These are phyloP conservation scores for Austroboletus festivus DNA, from an alignment of 768 basidiomycete genomes.

Conservation along the genomic window DNA sequence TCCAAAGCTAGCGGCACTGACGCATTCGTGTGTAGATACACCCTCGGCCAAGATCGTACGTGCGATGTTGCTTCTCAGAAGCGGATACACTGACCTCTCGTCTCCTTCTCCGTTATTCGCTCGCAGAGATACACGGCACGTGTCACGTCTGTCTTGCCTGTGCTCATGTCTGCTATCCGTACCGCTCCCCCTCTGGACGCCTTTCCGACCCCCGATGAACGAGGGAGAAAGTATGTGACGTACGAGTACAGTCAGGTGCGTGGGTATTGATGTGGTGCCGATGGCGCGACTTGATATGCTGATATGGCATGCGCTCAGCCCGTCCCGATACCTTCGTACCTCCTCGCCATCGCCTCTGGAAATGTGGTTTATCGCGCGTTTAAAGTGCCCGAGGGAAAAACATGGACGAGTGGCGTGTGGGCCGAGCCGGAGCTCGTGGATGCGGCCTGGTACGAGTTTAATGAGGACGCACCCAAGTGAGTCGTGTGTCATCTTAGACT, in stretches of 20 bases:
- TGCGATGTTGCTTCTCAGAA: constrained; percentile 1
- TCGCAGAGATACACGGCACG: constrained; percentile 70
- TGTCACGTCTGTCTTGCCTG: constrained; percentile 73
- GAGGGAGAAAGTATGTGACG: constrained; percentile 67
- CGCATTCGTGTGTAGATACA: constrained; percentile 48
- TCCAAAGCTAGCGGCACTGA: neutral
- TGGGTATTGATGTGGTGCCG: no score
- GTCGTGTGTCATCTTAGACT: neutral
- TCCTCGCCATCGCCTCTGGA: constrained; percentile 86
- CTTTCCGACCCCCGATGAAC: constrained; percentile 63
- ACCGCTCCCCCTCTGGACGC: constrained; percentile 67
- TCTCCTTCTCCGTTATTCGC: no score
- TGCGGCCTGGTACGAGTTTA: constrained; percentile 83
- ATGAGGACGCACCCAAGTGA: constrained; percentile 75
- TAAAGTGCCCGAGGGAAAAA: constrained; percentile 52
- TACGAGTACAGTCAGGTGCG: constrained; percentile 77
- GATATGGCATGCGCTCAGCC: constrained; percentile 37
- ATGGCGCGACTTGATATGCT: no score
- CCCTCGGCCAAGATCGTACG: constrained; percentile 82
- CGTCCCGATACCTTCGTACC: constrained; percentile 81
- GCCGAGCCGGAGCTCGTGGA: constrained; percentile 84
- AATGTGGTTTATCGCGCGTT: constrained; percentile 75
- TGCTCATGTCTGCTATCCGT: constrained; percentile 82
- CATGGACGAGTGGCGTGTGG: constrained; percentile 86
- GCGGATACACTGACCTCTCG: no score